Base-by-base conservation (phyloP, 2,329 filamentous ascomycete species). In the Geosmithia flava region DNA sequence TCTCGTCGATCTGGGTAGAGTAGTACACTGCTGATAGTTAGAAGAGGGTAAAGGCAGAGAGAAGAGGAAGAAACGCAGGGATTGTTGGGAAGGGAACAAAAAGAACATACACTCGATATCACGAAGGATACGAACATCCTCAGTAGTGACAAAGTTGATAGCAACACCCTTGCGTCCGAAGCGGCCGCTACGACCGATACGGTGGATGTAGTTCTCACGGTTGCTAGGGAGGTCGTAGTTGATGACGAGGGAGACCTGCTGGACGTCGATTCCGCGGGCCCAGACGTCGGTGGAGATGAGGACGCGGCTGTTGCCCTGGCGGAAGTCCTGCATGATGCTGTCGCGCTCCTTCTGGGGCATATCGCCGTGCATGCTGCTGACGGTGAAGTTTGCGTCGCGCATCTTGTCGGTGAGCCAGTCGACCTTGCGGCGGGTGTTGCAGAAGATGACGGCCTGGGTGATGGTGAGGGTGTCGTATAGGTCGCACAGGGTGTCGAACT, bases 361-460 rank as follows among this genome's bases (percentile, higher is more conserved):
- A 60, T 98, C 93, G 56, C 93, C 93, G 64, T 98, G 93, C 93
- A 98, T 98, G 58, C 87, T 91, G 58, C 87, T 94, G 55, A 98
- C 93, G 0, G 93, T 98, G 67, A 98, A 98, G 71, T 98, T 96
- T 59, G 89, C 88, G 66, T 96, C 93, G 54, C 89, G 86, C 87
- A 98, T 95, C 76, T 98, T 98, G 71, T 98, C 93, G 4, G 93
- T 97, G 51, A 98, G 73, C 93, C 93, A 98, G 67, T 98, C 93
- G 47, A 98, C 93, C 85, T 98, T 98, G 67, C 93, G 82, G 56
- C 93, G 84, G 7, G 93, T 98, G 70, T 98, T 98, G 78, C 93
- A 98, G 76, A 98, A 98, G 65, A 98, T 98, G 65, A 98, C 93
- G 44, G 93, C 93, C 71, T 97, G 93, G 16, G 93, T 97, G 62